These are phyloP conservation scores for Dioscorea cayenensis DNA, from an alignment of 116 monocot species.

Conservation along the genomic window DNA sequence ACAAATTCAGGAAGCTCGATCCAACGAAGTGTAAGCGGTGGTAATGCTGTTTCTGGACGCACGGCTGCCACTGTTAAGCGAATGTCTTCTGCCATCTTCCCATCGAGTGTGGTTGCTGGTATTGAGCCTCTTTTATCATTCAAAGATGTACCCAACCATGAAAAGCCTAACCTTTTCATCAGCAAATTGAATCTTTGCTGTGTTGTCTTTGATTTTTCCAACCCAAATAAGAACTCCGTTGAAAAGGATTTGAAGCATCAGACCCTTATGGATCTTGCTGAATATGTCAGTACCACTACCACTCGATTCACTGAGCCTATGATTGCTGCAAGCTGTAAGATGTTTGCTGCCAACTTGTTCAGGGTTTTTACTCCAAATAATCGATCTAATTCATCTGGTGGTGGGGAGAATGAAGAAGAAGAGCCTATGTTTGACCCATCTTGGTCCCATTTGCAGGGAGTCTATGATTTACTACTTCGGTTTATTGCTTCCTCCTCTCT, in stretches of 20 bases:
- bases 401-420: constrained; percentile 43
- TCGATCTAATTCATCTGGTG: constrained; percentile 20
- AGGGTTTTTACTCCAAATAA: constrained; percentile 47
- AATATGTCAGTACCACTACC: constrained; percentile 14
- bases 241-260: constrained; percentile 38
- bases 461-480: constrained; percentile 49
- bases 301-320: constrained; percentile 38
- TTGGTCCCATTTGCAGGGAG: constrained; percentile 52
- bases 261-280: constrained; percentile 25
- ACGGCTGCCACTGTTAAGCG: constrained; percentile 20
- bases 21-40: constrained; percentile 7
- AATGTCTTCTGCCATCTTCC: constrained; percentile 40
- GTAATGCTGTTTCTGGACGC: not conserved
- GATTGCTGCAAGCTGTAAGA: constrained; percentile 46
- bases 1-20: constrained; percentile 11
- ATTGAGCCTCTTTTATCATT: constrained; percentile 44
- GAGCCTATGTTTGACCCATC: constrained; percentile 59
- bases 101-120: constrained; percentile 34
- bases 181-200: constrained; percentile 72
- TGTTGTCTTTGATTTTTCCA: constrained; percentile 61
- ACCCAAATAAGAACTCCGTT: constrained; percentile 22
- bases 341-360: constrained; percentile 56
- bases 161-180: constrained; percentile 54
- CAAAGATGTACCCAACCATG: constrained; percentile 36
- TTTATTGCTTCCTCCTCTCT: constrained; percentile 38